Base-by-base conservation (phyloP, 176 grass and related monocot species). In the Calamus simplicifolius region DNA sequence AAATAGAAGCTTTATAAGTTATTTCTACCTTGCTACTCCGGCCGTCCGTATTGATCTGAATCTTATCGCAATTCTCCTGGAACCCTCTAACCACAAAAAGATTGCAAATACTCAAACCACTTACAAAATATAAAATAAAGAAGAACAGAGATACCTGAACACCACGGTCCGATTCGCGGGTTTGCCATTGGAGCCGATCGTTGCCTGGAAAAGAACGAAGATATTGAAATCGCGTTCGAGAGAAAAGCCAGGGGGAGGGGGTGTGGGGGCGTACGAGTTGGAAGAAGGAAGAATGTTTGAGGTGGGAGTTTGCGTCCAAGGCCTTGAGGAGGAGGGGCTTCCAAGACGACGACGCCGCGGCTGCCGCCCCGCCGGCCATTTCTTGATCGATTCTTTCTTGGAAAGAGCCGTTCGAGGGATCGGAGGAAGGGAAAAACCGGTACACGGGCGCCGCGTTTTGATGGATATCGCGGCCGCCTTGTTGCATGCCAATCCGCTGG, bases 91-190 rank as follows among this genome's bases (percentile, higher is more conserved):
- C 35, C 35, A 48, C 38, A 61, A 59, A 55, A 17, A 53, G 14
- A 18, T 56, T 29, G 25, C 25, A 16, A 54, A 57, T 19, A 16
- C 26, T 25, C 1, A 59, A 51, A 8, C 4, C 16, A 21, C 23
- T 30, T 5, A 48, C 8, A 4, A 21, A 17, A 58, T 49, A 49
- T 7, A 52, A 51, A 35, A 35, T 5, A 35, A 35, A 7, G 31
- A 35, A 43, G 35, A 43, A 43, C 35, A 6, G 35, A 43, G 16
- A 1, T 13, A 95, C 86, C 90, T 89, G 77, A 90, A 90, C 25
- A 95, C 91, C 49, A 95, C 86, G 25, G 91, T 95, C 29, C 91
- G 86, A 65, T 95, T 90, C 3, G 91, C 79, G 16, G 86, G 91
- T 43, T 70, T 82, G 6, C 90, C 80, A 49, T 71, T 69, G 16